These are phyloP conservation scores for Candida sakaeoensis DNA, from an alignment of 805 yeast genomes.

Conservation along the genomic window DNA sequence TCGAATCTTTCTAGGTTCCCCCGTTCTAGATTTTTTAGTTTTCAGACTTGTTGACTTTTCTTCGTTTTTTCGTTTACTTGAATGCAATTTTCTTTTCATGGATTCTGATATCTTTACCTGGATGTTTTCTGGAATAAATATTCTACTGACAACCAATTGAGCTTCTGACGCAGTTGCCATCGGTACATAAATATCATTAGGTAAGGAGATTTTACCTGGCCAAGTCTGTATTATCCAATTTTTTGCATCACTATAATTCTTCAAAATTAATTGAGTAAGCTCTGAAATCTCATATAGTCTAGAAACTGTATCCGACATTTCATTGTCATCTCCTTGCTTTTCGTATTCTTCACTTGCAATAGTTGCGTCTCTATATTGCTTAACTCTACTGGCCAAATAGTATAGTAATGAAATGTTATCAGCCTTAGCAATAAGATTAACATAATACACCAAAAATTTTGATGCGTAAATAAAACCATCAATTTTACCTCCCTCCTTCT, in stretches of 20 bases:
- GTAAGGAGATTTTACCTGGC: conserved; percentile 73
- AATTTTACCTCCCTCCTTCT: conserved; percentile 13
- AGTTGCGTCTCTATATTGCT: conserved; percentile 66
- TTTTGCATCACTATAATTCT: conserved; percentile 52
- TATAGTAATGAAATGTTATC: conserved; percentile 71
- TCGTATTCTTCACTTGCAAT: conserved; percentile 35
- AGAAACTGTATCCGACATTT: conserved; percentile 21
- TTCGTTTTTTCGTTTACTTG: conserved; percentile 15
- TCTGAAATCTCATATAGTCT: conserved; percentile 69
- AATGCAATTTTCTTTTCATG: conserved; percentile 23
- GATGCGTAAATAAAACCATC: conserved; percentile 50
- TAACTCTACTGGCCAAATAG: conserved; percentile 73
- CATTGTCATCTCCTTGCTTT: conserved; percentile 21
- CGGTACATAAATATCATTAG: conserved; percentile 67
- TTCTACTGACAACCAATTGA: conserved; percentile 49
- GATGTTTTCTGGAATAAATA: conserved; percentile 51
- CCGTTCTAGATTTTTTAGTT: conserved; percentile 12
- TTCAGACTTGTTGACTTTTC: conserved; percentile 6
- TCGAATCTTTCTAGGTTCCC: background rate
- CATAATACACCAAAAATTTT: conserved; percentile 56
- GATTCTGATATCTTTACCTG: conserved; percentile 31
- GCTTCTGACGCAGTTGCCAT: conserved; percentile 57
- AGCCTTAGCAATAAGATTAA: conserved; percentile 56
- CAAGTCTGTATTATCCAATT: conserved; percentile 74
- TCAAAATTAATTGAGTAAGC: conserved; percentile 61